Evolutionary conservation across 2,329 filamentous ascomycete species (phyloP).

Genomic region (Alternaria burnsii): DNA sequence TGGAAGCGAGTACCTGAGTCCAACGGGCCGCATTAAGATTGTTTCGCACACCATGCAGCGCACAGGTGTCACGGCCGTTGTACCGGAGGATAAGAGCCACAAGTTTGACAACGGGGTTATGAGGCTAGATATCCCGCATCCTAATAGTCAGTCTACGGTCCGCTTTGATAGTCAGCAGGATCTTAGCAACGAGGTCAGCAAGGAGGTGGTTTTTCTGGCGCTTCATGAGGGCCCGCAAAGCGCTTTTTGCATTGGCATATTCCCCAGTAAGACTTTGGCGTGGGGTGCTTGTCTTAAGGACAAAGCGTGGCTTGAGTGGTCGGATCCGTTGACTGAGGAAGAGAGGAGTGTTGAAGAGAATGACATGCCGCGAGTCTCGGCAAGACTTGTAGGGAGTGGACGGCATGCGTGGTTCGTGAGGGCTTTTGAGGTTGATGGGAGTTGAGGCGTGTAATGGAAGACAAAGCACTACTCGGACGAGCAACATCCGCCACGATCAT

Average conservation of each 20-base stretch:
- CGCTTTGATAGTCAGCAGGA: conserved; percentile 15
- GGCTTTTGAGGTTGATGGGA: conserved; percentile 9
- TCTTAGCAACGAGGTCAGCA: not conserved
- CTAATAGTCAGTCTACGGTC: conserved; percentile 13
- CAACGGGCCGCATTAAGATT: conserved; percentile 36
- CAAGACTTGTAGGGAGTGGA: conserved; percentile 25
- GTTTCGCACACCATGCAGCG: conserved; percentile 21
- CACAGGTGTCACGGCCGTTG: conserved; percentile 19
- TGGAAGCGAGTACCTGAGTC: conserved; percentile 32
- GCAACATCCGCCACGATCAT: not conserved
- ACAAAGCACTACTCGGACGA: not conserved
- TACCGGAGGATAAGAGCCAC: conserved; percentile 12
- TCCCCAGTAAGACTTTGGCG: conserved; percentile 24
- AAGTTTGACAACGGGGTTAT: conserved; percentile 14
- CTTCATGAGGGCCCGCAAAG: conserved; percentile 23
- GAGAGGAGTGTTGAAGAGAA: conserved; percentile 13
- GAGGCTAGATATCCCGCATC: conserved; percentile 36
- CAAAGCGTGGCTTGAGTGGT: conserved; percentile 26
- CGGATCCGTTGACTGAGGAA: conserved; percentile 24
- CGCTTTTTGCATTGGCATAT: conserved; percentile 30
- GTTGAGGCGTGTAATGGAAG: not conserved
- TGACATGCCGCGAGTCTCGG: conserved; percentile 23
- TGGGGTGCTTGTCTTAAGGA: conserved; percentile 39
- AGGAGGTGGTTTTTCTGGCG: conserved; percentile 26
- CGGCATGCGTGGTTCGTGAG: conserved; percentile 27